Percentiles rank a stretch among this genome's conserved stretches.
Evolutionary conservation across 108 stramenopile species (phyloP).

Genomic region (Cyclotella baltica): DNA sequence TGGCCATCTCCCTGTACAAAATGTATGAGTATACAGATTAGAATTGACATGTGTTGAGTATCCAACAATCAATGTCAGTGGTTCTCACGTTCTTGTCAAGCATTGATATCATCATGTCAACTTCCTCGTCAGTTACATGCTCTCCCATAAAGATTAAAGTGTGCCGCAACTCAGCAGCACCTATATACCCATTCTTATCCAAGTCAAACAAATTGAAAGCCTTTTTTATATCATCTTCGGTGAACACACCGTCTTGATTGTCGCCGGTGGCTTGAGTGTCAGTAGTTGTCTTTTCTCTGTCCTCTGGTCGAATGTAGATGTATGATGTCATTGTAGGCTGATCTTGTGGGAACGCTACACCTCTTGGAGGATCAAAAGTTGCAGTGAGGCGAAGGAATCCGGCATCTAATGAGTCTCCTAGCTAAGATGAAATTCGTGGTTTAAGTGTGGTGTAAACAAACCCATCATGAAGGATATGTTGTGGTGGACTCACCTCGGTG

Average conservation of each 20-base stretch:
- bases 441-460: not conserved
- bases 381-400: slow-evolving; percentile 53
- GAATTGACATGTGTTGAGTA: not conserved
- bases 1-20: slow-evolving; percentile 73
- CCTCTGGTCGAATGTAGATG: slow-evolving; percentile 50
- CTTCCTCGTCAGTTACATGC: slow-evolving; percentile 85
- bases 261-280: slow-evolving; percentile 1
- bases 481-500: slow-evolving; percentile 33
- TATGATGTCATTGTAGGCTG: slow-evolving; percentile 63
- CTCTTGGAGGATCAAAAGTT: slow-evolving; percentile 61
- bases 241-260: slow-evolving; percentile 51
- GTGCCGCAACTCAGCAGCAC: slow-evolving; percentile 83
- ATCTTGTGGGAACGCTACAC: slow-evolving; percentile 77
- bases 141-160: slow-evolving; percentile 88
- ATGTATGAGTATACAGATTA: not conserved
- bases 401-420: slow-evolving; percentile 45
- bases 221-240: slow-evolving; percentile 73
- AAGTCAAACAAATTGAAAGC: slow-evolving; percentile 84
- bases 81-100: slow-evolving; percentile 61
- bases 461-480: slow-evolving; percentile 1
- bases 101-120: slow-evolving; percentile 89
- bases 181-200: slow-evolving; percentile 77
- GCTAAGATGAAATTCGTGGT: slow-evolving; percentile 1
- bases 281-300: slow-evolving; percentile 4
- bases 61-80: not conserved